Conservation (phyloP, 345 rosid species). For the Schrenkiella parvula region DNA sequence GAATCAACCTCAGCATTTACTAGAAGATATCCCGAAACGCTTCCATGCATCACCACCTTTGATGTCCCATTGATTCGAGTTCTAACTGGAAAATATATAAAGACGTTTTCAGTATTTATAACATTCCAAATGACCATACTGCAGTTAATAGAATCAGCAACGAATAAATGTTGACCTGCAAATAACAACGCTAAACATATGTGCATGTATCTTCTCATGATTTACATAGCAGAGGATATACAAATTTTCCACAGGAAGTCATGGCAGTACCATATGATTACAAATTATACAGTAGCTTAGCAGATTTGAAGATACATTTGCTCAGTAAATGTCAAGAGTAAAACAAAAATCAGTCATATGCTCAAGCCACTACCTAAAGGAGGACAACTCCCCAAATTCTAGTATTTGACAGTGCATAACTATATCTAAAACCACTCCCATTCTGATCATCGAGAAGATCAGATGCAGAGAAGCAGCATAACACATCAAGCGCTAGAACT, state of each 20-base stretch:
- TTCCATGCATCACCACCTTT: conserved; percentile 71
- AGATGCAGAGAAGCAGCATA: not conserved
- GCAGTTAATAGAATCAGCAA: not conserved
- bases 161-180: not conserved
- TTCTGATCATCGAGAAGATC: not conserved
- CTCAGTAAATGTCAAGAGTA: not conserved
- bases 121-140: not conserved
- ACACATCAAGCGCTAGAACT: conserved; percentile 6
- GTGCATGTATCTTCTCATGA: not conserved
- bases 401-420: not conserved
- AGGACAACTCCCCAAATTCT: not conserved
- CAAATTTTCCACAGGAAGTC: not conserved
- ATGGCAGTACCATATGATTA: not conserved
- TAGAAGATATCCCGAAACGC: conserved; percentile 53
- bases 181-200: not conserved
- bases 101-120: conserved; percentile 3
- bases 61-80: conserved; percentile 38
- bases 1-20: conserved; percentile 99
- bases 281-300: not conserved
- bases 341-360: not conserved
- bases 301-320: not conserved
- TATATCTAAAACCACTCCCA: not conserved
- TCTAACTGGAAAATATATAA: conserved; percentile 13
- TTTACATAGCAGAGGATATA: not conserved
- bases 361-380: not conserved